Evolutionary conservation across 2,329 filamentous ascomycete genomes (phyloP).

Genomic region (Volutella citrinella): DNA sequence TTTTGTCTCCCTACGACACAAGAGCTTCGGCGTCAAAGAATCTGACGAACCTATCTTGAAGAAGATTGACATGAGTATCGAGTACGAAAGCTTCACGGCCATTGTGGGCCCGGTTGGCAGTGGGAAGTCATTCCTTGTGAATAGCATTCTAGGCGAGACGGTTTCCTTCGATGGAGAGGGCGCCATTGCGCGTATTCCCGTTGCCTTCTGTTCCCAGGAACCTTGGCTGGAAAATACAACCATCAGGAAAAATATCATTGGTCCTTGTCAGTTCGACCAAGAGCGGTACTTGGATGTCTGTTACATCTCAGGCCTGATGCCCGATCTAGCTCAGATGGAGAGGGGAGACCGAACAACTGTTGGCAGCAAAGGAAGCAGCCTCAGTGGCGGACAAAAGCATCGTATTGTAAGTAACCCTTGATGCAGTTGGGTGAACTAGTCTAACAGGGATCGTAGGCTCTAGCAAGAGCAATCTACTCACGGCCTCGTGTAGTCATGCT

Average conservation of each 20-base stretch:
- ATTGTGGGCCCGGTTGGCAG: slow-evolving; percentile 11
- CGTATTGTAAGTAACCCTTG: slow-evolving; percentile 19
- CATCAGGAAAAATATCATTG: slow-evolving; percentile 12
- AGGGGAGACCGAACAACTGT: slow-evolving; percentile 30
- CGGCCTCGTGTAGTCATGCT: slow-evolving; percentile 21
- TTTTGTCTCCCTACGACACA: too few relatives aligned
- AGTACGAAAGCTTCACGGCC: slow-evolving; percentile 4
- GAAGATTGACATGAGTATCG: slow-evolving; percentile 8
- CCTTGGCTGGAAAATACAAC: slow-evolving; percentile 10
- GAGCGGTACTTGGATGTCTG: slow-evolving; percentile 29
- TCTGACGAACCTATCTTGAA: too few relatives aligned
- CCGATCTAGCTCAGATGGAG: slow-evolving; percentile 27
- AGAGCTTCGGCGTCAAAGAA: too few relatives aligned
- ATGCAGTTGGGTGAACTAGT: not conserved
- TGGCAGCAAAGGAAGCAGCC: slow-evolving; percentile 34
- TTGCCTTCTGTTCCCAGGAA: slow-evolving; percentile 13
- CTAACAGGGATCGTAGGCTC: slow-evolving; percentile 5
- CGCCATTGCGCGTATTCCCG: not conserved
- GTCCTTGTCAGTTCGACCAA: slow-evolving; percentile 1
- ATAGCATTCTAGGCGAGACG: slow-evolving; percentile 7
- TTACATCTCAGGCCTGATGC: slow-evolving; percentile 15
- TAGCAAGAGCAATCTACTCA: slow-evolving; percentile 30
- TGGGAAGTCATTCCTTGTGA: slow-evolving; percentile 10
- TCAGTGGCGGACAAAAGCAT: slow-evolving; percentile 38
- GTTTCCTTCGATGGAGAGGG: not conserved